These are phyloP conservation scores for Echium plantagineum DNA, from an alignment of 257 asterid genomes.

Conservation along the genomic window DNA sequence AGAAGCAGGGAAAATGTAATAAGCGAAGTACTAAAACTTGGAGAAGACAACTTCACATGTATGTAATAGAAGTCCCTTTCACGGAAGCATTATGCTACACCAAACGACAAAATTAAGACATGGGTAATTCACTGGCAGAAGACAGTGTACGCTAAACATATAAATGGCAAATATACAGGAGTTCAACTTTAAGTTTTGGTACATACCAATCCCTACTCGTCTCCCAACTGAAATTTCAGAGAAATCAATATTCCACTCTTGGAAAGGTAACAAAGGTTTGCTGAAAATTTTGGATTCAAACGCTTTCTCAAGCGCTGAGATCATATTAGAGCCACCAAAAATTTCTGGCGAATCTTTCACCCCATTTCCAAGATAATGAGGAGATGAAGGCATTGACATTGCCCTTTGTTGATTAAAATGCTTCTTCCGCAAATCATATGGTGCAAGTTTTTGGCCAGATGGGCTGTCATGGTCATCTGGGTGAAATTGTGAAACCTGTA, in stretches of 20 bases:
- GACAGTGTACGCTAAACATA: not conserved
- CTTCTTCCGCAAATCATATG: constrained; percentile 32
- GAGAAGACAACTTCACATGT: too few relatives aligned
- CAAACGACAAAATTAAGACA: too few relatives aligned
- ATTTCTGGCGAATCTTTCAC: constrained; percentile 30
- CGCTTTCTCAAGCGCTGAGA: constrained; percentile 51
- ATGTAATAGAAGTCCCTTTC: too few relatives aligned
- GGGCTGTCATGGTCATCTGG: constrained; percentile 45
- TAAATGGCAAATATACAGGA: too few relatives aligned
- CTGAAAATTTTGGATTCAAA: constrained; percentile 62
- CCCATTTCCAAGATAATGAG: constrained; percentile 39
- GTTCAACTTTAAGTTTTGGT: not conserved
- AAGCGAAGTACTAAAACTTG: too few relatives aligned
- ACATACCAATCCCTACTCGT: constrained; percentile 88
- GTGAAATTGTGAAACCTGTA: constrained; percentile 53
- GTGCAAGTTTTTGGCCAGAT: constrained; percentile 30
- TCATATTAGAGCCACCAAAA: constrained; percentile 34
- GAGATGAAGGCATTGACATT: constrained; percentile 82
- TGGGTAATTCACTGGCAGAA: too few relatives aligned
- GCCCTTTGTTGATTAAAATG: constrained; percentile 52
- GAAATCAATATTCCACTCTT: constrained; percentile 85
- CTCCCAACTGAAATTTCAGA: constrained; percentile 70
- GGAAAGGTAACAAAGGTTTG: constrained; percentile 65
- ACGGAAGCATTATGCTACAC: too few relatives aligned
- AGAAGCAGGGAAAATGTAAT: too few relatives aligned